phyloP scores from a whole-genome alignment of 345 rosid species.

The Rubroshorea leprosula region DNA sequence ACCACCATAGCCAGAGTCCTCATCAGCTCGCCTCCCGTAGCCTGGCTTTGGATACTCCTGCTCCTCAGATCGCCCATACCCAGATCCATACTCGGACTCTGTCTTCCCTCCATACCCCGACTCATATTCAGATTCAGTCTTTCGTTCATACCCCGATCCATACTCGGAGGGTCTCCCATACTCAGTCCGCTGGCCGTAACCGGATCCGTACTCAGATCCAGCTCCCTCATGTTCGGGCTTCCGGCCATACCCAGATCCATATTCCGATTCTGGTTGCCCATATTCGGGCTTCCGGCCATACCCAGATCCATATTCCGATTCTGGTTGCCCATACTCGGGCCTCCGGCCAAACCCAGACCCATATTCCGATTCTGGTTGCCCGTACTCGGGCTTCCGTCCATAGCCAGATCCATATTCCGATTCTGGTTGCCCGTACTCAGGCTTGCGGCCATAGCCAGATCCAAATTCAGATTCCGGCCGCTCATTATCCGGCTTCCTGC shows the following conservation, averaged over 20 bases:
- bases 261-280: constrained; percentile 18
- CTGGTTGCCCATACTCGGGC: constrained; percentile 26
- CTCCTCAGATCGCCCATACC: constrained; percentile 30
- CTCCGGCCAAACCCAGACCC: constrained; percentile 35
- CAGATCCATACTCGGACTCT: constrained; percentile 22
- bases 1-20: constrained; percentile 41
- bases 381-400: constrained; percentile 26
- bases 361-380: neutral
- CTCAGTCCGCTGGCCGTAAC: constrained; percentile 29
- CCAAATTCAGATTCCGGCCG: constrained; percentile 19
- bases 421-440: neutral
- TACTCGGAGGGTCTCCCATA: constrained; percentile 24
- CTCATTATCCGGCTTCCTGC: constrained; percentile 21
- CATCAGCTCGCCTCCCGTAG: constrained; percentile 49
- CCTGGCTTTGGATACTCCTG: constrained; percentile 35
- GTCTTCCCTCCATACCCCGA: neutral
- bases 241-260: constrained; percentile 37
- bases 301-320: constrained; percentile 12
- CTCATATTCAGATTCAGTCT: constrained; percentile 17
- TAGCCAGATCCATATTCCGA: constrained; percentile 24
- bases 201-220: constrained; percentile 24
- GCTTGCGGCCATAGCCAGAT: constrained; percentile 18
- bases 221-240: constrained; percentile 16
- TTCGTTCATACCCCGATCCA: constrained; percentile 14
- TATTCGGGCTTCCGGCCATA: constrained; percentile 10